phyloP scores from a whole-genome alignment of 169 alveolate genomes.

The Perkinsus olseni region DNA sequence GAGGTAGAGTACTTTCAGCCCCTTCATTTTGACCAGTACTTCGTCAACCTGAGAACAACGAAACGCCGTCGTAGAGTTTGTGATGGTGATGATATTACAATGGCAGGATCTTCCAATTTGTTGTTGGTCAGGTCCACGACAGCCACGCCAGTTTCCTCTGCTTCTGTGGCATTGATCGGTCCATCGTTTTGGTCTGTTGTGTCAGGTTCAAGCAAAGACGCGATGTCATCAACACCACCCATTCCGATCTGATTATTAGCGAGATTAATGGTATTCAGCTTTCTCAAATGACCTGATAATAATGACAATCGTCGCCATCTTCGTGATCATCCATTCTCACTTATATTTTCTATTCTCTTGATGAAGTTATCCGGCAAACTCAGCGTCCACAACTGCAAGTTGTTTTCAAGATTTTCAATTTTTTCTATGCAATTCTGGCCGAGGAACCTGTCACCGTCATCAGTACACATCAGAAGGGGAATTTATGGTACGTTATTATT shows the following conservation, averaged over 20 bases:
- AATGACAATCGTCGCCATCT: not conserved
- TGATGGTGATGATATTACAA: not conserved
- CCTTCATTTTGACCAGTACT: conserved; percentile 51
- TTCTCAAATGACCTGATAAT: not conserved
- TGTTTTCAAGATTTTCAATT: conserved; percentile 55
- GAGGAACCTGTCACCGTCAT: conserved; percentile 21
- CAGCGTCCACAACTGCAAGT: conserved; percentile 48
- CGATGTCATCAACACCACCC: conserved; percentile 42
- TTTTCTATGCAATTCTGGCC: conserved; percentile 69
- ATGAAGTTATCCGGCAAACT: conserved; percentile 70
- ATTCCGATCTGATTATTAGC: conserved; percentile 62
- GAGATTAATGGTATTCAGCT: conserved; percentile 54
- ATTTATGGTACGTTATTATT: not conserved
- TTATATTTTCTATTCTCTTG: conserved; percentile 55
- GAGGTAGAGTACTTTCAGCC: conserved; percentile 64
- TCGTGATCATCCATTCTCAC: not conserved
- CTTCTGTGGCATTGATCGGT: no score
- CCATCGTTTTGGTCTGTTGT: not conserved
- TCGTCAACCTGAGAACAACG: conserved; percentile 37
- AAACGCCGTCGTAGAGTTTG: no score
- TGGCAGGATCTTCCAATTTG: conserved; percentile 56
- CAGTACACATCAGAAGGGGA: not conserved
- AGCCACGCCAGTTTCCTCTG: not conserved
- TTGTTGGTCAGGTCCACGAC: conserved; percentile 39
- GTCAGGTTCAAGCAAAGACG: not conserved